Evolutionary conservation across 306 rosid genomes (phyloP).

Genomic region (Nissolia schottii): DNA sequence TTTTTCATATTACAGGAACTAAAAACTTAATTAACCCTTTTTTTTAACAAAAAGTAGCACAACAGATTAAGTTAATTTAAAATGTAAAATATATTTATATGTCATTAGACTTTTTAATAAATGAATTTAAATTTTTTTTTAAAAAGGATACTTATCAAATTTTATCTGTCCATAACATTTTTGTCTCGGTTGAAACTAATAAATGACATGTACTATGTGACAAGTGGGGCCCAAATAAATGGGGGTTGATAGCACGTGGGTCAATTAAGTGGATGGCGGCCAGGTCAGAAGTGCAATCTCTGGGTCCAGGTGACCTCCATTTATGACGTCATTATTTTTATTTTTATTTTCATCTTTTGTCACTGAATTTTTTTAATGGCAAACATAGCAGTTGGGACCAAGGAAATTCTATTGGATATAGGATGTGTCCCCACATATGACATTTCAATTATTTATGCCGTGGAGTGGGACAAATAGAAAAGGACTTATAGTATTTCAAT

Average conservation of each 20-base stretch:
- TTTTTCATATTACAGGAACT: no score
- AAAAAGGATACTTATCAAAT: no score
- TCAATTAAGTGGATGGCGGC: conserved; percentile 58
- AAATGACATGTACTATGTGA: neutral
- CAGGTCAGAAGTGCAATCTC: conserved; percentile 30
- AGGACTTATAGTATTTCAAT: no score
- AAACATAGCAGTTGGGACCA: neutral
- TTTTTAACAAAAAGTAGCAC: no score
- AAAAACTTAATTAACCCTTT: no score
- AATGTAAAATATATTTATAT: no score
- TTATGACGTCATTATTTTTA: neutral
- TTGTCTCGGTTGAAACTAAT: neutral
- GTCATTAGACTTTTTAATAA: no score
- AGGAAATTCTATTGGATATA: neutral
- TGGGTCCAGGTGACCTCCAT: conserved; percentile 18
- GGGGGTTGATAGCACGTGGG: conserved; percentile 44
- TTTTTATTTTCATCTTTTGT: neutral
- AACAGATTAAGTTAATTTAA: no score
- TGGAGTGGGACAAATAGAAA: neutral
- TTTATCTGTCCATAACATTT: no score
- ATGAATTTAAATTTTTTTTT: no score
- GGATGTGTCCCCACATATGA: neutral
- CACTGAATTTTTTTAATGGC: neutral
- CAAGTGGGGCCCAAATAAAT: neutral
- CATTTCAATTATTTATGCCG: neutral